These are phyloP conservation scores for Populus ilicifolia DNA, from an alignment of 345 rosid genomes.

Conservation along the genomic window DNA sequence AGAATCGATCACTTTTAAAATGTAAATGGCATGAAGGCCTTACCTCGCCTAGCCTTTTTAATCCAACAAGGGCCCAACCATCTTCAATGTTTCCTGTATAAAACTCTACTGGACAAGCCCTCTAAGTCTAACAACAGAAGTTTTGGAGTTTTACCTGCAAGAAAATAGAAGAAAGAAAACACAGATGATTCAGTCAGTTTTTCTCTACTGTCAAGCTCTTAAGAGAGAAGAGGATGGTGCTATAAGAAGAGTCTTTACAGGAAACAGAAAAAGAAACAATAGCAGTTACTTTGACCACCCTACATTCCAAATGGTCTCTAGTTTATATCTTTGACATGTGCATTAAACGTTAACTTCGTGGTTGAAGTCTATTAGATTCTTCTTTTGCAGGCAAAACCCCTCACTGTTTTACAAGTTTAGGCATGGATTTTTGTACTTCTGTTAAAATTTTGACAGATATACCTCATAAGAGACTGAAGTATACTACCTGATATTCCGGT, in stretches of 20 bases:
- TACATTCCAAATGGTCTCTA: background rate
- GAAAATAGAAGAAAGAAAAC: background rate
- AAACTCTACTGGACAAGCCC: constrained; percentile 19
- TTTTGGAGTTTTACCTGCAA: constrained; percentile 21
- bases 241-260: constrained; percentile 13
- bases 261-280: constrained; percentile 16
- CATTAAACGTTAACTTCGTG: background rate
- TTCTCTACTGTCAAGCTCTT: constrained; percentile 15
- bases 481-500: too few relatives aligned
- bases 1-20: constrained; percentile 11
- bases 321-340: background rate
- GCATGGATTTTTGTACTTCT: background rate
- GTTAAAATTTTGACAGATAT: constrained; percentile 13
- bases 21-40: constrained; percentile 19
- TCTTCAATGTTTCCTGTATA: constrained; percentile 25
- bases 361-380: background rate
- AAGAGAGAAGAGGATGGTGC: background rate
- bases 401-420: background rate
- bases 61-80: constrained; percentile 39
- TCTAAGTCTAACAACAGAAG: constrained; percentile 16
- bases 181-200: background rate
- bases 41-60: constrained; percentile 23
- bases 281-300: constrained; percentile 3
- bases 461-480: background rate
- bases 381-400: background rate